Conservation (phyloP, 2,329 filamentous ascomycete species). For the Cytospora piceae region DNA sequence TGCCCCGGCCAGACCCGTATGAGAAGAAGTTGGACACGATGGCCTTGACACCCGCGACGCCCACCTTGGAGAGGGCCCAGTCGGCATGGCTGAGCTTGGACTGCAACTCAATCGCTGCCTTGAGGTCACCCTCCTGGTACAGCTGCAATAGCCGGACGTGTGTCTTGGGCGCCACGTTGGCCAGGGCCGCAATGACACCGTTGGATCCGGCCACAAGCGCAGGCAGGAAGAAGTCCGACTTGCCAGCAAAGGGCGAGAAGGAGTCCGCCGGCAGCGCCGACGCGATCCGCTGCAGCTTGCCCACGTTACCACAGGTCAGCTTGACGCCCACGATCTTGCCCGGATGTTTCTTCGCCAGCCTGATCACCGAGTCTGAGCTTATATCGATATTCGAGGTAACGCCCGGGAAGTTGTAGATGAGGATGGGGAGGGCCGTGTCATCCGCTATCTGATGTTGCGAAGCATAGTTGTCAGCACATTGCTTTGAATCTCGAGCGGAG, state of each 20-base stretch:
- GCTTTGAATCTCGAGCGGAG: neutral
- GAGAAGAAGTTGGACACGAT: conserved; percentile 33
- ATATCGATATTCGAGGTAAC: conserved; percentile 16
- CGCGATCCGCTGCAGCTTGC: conserved; percentile 57
- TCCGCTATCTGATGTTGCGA: neutral
- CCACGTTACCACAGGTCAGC: conserved; percentile 41
- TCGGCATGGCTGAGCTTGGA: conserved; percentile 38
- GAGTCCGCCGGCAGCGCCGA: conserved; percentile 41
- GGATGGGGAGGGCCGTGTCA: neutral
- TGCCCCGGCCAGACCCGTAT: conserved; percentile 33
- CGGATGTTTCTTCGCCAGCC: conserved; percentile 4
- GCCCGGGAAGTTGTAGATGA: conserved; percentile 12
- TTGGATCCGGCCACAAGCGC: conserved; percentile 45
- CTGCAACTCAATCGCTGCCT: conserved; percentile 43
- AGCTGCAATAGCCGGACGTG: conserved; percentile 43
- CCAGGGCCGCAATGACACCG: conserved; percentile 47
- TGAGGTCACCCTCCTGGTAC: conserved; percentile 40
- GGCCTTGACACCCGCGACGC: conserved; percentile 38
- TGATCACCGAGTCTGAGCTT: conserved; percentile 2
- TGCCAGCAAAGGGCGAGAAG: conserved; percentile 44
- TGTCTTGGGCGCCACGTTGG: conserved; percentile 41
- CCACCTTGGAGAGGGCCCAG: conserved; percentile 38
- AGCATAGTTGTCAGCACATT: neutral
- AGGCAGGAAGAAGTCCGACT: conserved; percentile 48
- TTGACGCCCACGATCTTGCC: conserved; percentile 17